These are phyloP conservation scores for Phaeotremella skinneri DNA, from an alignment of 768 basidiomycete genomes.

Conservation along the genomic window DNA sequence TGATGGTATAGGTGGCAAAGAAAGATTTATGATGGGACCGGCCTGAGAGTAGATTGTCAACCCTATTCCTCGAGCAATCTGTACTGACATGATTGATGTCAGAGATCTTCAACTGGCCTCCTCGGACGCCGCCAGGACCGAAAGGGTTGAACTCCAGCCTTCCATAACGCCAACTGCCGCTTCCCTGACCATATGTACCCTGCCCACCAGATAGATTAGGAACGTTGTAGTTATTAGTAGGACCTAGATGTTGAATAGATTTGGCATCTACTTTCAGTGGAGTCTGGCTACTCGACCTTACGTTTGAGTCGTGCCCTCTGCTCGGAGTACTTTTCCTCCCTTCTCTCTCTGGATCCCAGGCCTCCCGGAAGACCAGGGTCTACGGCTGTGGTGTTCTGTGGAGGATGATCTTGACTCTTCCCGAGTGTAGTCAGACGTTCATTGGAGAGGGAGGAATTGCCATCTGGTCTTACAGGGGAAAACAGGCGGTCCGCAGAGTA, in stretches of 20 bases:
- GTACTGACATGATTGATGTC: not conserved
- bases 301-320: not conserved
- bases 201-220: too few species aligned
- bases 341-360: not conserved
- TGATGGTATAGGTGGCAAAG: not conserved
- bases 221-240: too few species aligned
- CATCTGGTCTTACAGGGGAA: too few species aligned
- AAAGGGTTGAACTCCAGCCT: conserved; percentile 3
- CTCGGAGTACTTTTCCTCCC: not conserved
- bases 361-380: not conserved
- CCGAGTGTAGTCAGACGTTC: too few species aligned
- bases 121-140: conserved; percentile 11
- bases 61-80: not conserved
- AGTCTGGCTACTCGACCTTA: not conserved
- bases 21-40: not conserved
- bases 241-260: not conserved
- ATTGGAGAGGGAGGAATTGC: too few species aligned
- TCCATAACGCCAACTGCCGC: conserved; percentile 12
- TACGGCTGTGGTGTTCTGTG: not conserved
- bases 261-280: not conserved
- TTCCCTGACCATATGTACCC: too few species aligned
- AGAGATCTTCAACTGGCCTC: not conserved
- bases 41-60: conserved; percentile 12
- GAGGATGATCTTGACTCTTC: not conserved
- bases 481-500: too few species aligned